These are phyloP conservation scores for Geotrichum reessii DNA, from an alignment of 1,139 yeast species.

Conservation along the genomic window DNA sequence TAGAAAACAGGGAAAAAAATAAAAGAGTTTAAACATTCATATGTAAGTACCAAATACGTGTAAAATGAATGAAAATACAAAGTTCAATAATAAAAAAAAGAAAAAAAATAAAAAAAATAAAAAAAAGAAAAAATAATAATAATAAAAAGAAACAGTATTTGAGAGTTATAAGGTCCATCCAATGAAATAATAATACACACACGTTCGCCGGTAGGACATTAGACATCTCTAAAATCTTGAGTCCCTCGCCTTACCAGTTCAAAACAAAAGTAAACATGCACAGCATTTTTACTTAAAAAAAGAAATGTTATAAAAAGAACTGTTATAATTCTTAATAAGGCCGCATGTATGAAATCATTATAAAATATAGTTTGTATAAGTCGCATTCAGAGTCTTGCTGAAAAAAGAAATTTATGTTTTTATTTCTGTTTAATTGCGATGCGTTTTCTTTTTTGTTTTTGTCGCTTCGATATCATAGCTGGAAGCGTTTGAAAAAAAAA, in stretches of 20 bases:
- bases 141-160: too few species aligned
- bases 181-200: neutral
- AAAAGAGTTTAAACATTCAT: neutral
- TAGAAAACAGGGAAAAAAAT: neutral
- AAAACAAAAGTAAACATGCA: neutral
- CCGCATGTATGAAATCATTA: neutral
- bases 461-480: neutral
- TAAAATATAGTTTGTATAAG: neutral
- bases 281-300: neutral
- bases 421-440: neutral
- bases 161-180: neutral
- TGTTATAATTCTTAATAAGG: neutral
- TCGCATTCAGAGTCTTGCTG: neutral
- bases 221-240: neutral
- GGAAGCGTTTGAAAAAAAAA: too few species aligned
- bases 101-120: neutral
- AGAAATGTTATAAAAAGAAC: neutral
- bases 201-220: neutral
- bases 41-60: neutral
- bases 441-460: neutral
- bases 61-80: neutral
- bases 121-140: too few species aligned
- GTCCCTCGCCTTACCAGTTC: neutral
- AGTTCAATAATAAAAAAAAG: neutral
- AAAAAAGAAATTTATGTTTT: neutral